phyloP scores from a whole-genome alignment of 2,329 filamentous ascomycete species.

The Venturia asperata region DNA sequence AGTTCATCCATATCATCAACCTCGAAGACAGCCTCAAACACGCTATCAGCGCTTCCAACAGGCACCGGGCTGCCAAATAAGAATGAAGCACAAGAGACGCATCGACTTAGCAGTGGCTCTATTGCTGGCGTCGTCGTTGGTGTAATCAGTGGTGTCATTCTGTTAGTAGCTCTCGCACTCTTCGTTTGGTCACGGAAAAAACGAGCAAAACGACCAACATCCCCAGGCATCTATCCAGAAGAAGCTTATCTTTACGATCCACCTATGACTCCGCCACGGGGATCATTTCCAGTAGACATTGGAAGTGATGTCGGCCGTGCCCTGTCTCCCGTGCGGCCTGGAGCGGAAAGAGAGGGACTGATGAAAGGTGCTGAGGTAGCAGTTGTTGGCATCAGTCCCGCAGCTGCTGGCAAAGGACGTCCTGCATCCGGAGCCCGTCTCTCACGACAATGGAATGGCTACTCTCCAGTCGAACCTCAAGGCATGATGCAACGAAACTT shows the following conservation, averaged over 20 bases:
- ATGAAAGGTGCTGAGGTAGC: background rate
- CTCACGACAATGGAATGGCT: conserved; percentile 4
- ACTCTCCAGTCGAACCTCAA: conserved; percentile 5
- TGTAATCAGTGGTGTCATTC: conserved; percentile 4
- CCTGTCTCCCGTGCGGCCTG: background rate
- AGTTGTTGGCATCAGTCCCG: background rate
- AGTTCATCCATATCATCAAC: background rate
- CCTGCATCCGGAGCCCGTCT: background rate
- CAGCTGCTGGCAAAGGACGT: background rate
- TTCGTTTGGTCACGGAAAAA: conserved; percentile 8
- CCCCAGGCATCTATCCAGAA: conserved; percentile 17
- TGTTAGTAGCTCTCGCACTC: background rate
- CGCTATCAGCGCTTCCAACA: background rate
- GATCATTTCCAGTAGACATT: background rate
- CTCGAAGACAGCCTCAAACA: background rate
- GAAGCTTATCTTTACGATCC: conserved; percentile 21
- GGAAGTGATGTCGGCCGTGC: background rate
- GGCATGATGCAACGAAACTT: conserved; percentile 1
- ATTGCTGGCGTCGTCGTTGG: conserved; percentile 14
- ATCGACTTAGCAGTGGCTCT: background rate
- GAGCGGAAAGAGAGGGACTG: conserved; percentile 11
- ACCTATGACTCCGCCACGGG: conserved; percentile 16
- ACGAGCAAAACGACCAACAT: background rate
- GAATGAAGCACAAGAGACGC: background rate
- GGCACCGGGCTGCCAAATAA: background rate